Conservation (phyloP, 768 basidiomycete genomes). For the Mycena alexandri region DNA sequence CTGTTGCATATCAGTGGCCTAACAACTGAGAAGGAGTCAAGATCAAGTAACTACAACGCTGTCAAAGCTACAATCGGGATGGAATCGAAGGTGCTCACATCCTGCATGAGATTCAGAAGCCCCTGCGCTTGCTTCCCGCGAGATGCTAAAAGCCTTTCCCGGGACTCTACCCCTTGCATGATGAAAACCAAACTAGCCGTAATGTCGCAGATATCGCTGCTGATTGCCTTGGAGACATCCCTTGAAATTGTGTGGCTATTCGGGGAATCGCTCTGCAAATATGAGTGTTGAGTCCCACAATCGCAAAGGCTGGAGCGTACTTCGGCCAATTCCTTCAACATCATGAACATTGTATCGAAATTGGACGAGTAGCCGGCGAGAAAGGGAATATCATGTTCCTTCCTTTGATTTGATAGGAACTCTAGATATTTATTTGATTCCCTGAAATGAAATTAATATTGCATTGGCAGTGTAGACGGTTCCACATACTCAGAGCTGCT, state of each 20-base stretch:
- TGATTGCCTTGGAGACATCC: neutral
- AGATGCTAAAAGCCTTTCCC: constrained; percentile 15
- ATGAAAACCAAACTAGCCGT: constrained; percentile 6
- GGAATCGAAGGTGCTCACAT: neutral
- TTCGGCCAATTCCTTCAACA: neutral
- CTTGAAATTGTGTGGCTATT: constrained; percentile 14
- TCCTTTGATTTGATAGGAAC: too few relatives aligned
- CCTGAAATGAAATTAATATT: too few relatives aligned
- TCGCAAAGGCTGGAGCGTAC: neutral
- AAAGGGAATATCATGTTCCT: too few relatives aligned
- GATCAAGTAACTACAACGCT: constrained; percentile 23
- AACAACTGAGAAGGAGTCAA: constrained; percentile 9
- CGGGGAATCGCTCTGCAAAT: constrained; percentile 10
- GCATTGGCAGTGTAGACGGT: too few relatives aligned
- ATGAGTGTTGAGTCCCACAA: neutral
- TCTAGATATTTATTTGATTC: too few relatives aligned
- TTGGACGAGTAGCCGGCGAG: too few relatives aligned
- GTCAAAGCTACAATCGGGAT: neutral
- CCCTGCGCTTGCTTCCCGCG: constrained; percentile 14
- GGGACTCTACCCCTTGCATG: constrained; percentile 4
- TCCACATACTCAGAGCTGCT: too few relatives aligned
- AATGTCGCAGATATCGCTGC: neutral
- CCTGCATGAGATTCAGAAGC: constrained; percentile 33
- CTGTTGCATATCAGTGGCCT: constrained; percentile 23
- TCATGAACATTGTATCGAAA: too few relatives aligned